These are phyloP conservation scores for Dictyostelium firmibasis DNA, from an alignment of 78 protist species.

Conservation along the genomic window DNA sequence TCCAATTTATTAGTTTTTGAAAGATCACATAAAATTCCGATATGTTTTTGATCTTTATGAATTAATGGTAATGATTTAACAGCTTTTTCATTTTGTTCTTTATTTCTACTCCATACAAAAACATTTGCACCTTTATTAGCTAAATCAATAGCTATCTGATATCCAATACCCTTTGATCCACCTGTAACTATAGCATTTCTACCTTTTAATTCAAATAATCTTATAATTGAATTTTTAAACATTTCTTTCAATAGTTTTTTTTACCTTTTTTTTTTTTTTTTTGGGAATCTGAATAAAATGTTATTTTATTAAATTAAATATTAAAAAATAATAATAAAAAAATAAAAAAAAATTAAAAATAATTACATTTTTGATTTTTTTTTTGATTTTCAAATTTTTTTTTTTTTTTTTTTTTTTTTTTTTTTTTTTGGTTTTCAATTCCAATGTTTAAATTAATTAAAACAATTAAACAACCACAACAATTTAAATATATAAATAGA, in stretches of 20 bases:
- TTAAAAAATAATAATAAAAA: neutral
- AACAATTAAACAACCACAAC: neutral
- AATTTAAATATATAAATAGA: neutral
- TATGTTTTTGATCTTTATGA: slow-evolving; percentile 25
- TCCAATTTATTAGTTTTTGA: neutral
- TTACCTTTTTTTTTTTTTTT: neutral
- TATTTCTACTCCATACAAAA: slow-evolving; percentile 17
- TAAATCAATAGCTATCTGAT: slow-evolving; percentile 24
- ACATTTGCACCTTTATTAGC: slow-evolving; percentile 42
- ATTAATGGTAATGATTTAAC: neutral
- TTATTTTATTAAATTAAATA: too few species aligned
- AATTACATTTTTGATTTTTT: neutral
- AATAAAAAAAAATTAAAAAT: too few species aligned
- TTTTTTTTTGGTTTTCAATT: neutral
- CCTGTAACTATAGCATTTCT: slow-evolving; percentile 26
- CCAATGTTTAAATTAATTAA: neutral
- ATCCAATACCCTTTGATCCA: slow-evolving; percentile 70
- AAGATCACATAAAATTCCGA: slow-evolving; percentile 9
- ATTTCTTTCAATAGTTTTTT: neutral
- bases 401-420: neutral
- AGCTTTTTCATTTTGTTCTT: neutral
- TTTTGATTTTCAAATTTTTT: neutral
- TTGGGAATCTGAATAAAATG: too few species aligned
- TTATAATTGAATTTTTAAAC: neutral
- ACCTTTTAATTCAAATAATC: neutral